A percentile compares a stretch with the other conserved stretches of the same genome.
phyloP scores from a whole-genome alignment of 768 basidiomycete species.

The Hericium coralloides region DNA sequence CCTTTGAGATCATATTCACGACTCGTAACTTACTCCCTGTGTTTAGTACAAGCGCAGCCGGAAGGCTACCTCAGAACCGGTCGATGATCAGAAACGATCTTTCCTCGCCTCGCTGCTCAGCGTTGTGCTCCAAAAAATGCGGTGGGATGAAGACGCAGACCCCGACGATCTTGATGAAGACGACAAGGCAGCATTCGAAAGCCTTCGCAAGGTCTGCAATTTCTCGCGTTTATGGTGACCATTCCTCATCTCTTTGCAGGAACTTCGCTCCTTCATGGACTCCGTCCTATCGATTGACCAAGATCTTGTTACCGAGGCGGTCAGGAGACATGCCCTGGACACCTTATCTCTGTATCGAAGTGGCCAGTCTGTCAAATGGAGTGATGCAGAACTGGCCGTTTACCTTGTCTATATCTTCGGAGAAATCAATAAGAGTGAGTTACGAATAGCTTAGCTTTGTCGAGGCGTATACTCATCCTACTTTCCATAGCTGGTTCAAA shows the following conservation, averaged over 20 bases:
- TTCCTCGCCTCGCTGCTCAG: conserved; percentile 75
- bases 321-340: conserved; percentile 62
- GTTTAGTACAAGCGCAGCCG: conserved; percentile 74
- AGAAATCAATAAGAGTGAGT: conserved; percentile 81
- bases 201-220: conserved; percentile 65
- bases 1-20: not conserved
- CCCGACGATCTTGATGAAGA: conserved; percentile 85
- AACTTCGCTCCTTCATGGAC: conserved; percentile 80
- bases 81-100: conserved; percentile 57
- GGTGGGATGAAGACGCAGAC: conserved; percentile 79
- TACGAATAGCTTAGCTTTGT: not conserved
- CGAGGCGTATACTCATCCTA: not conserved
- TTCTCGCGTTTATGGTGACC: not conserved
- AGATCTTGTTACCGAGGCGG: conserved; percentile 70
- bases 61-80: conserved; percentile 49
- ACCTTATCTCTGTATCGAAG: conserved; percentile 66
- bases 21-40: not conserved
- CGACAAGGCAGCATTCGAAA: conserved; percentile 72
- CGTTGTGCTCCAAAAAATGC: conserved; percentile 80
- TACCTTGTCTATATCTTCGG: conserved; percentile 92
- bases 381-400: conserved; percentile 88
- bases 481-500: conserved; percentile 52
- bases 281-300: conserved; percentile 80
- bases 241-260: conserved; percentile 36
- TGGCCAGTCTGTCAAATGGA: conserved; percentile 69